A percentile compares a stretch with the other conserved stretches of the same genome.
phyloP scores from a whole-genome alignment of 768 basidiomycete species.

The Phallus indusiatus region DNA sequence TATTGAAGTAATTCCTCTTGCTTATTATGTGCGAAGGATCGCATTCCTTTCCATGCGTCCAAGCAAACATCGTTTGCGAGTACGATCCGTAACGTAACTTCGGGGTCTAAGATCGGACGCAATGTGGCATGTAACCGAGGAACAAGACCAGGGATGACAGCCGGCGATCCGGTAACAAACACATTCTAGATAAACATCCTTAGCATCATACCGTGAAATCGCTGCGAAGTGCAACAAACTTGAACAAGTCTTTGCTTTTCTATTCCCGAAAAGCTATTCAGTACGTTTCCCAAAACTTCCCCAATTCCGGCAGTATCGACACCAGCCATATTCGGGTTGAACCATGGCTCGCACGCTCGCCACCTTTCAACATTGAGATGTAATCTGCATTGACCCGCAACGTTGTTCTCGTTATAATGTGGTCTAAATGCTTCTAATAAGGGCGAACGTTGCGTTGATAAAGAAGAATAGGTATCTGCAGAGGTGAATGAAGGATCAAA shows the following conservation, averaged over 20 bases:
- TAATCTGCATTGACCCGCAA: conserved; percentile 62
- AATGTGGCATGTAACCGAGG: conserved; percentile 62
- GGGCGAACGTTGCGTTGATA: conserved; percentile 69
- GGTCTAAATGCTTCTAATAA: conserved; percentile 82
- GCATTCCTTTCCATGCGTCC: conserved; percentile 95
- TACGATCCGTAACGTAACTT: conserved; percentile 57
- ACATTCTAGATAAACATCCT: conserved; percentile 50
- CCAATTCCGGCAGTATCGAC: conserved; percentile 89
- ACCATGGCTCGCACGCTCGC: conserved; percentile 87
- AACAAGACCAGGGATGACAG: conserved; percentile 60
- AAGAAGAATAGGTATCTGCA: conserved; percentile 74
- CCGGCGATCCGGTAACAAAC: conserved; percentile 79
- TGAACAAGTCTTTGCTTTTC: conserved; percentile 69
- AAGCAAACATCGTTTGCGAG: conserved; percentile 54
- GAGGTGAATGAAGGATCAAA: conserved; percentile 79
- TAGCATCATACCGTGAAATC: background rate
- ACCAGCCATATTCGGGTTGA: conserved; percentile 89
- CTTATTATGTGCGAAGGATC: conserved; percentile 39
- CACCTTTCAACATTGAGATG: conserved; percentile 87
- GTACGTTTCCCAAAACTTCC: conserved; percentile 82
- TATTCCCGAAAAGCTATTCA: conserved; percentile 56
- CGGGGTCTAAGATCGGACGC: conserved; percentile 80
- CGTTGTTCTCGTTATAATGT: conserved; percentile 64
- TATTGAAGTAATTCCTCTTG: conserved; percentile 42
- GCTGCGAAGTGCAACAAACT: conserved; percentile 32